Evolutionary conservation across 2,329 filamentous ascomycete species (phyloP), one percentile per base, ranked within the genome.

Genomic region (Leptographium galeiforme): DNA sequence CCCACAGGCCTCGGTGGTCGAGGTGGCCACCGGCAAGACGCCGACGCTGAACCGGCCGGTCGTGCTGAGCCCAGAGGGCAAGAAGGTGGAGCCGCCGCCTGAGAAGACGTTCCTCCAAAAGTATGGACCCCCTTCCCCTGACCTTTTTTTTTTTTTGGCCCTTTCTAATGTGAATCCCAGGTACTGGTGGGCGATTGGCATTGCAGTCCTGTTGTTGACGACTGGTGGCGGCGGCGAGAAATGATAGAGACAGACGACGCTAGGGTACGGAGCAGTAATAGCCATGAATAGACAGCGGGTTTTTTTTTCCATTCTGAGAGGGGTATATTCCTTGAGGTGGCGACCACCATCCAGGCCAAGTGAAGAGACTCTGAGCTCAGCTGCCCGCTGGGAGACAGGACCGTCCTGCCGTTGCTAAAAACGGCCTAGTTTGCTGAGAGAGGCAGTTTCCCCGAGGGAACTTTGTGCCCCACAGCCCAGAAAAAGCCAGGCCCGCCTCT

Each of bases 31-130:
- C 53, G 82, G 79, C 2, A 74, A 72, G 63, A 72, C 76, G 63
- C 79, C 80, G 2, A 73, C 74, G 59, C 67, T 85, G 61, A 84
- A 84, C 61, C 78, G 77, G 67, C 81, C 82, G 3, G 72, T 86
- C 40, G 76, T 84, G 48, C 66, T 85, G 57, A 75, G 69, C 47
- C 70, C 78, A 0, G 77, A 82, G 58, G 82, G 82, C 16, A 79
- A 73, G 68, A 72, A 78, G 64, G 74, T 75, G 44, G 74, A 68
- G 53, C 70, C 72, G 57, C 67, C 66, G 51, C 67, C 67, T 53
- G 79, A 85, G 69, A 85, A 84, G 74, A 73, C 76, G 2, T 73
- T 85, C 57, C 63, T 85, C 54, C 81, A 85, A 67, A 85, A 82
- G 81, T 84, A 6, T 36, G 5, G 36, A 16, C 30, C 4, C 14